A percentile compares a stretch with the other conserved stretches of the same genome.
Conservation (phyloP, 306 rosid species). For the Trifolium dubium region DNA sequence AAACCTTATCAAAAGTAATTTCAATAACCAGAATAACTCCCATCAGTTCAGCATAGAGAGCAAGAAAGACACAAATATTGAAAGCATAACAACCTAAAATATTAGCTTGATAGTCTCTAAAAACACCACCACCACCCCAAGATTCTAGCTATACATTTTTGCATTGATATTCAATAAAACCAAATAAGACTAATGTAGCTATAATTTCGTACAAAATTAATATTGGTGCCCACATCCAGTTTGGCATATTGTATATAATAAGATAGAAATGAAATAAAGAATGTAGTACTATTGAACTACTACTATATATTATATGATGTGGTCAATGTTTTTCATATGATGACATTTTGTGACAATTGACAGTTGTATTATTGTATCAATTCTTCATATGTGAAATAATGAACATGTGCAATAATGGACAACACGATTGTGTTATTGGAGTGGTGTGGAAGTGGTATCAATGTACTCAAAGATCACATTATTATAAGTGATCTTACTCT, state of each 20-base stretch:
- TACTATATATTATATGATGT: neutral
- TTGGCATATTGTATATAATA: neutral
- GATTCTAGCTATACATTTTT: conserved; percentile 3
- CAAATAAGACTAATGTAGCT: neutral
- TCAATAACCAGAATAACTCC: no score
- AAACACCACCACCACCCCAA: no score
- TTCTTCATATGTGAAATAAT: neutral
- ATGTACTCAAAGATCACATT: neutral
- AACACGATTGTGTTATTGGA: conserved; percentile 1
- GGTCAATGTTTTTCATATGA: neutral
- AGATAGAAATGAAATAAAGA: neutral
- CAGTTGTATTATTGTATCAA: conserved; percentile 2
- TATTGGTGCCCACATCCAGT: neutral
- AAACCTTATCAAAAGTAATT: no score
- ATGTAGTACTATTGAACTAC: neutral
- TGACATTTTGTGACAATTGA: neutral
- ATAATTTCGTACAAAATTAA: neutral
- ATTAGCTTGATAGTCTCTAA: no score
- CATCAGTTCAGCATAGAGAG: no score
- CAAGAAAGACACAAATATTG: no score
- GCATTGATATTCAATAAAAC: neutral
- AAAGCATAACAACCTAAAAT: no score
- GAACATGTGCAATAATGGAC: conserved; percentile 24
- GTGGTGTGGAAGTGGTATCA: neutral
- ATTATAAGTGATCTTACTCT: no score